These are phyloP conservation scores for Nicotiana undulata DNA, from an alignment of 257 asterid species.

Conservation along the genomic window DNA sequence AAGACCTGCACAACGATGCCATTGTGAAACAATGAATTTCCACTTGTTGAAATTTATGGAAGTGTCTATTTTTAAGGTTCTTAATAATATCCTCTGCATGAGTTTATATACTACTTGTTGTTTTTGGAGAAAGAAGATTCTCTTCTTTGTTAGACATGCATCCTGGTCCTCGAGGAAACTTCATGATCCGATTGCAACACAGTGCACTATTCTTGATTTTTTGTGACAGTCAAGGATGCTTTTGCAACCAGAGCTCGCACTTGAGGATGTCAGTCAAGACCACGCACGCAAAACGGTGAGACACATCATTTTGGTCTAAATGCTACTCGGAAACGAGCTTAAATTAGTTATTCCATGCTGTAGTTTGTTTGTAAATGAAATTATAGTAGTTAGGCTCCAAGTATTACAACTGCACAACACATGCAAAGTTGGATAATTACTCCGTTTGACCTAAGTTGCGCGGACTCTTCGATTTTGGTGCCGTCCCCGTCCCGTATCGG, in stretches of 20 bases:
- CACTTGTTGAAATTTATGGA: background rate
- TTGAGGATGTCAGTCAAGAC: constrained; percentile 98
- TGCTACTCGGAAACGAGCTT: background rate
- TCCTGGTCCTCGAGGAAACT: background rate
- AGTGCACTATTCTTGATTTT: background rate
- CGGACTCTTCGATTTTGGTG: too few relatives aligned
- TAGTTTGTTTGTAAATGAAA: background rate
- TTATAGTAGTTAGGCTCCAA: background rate
- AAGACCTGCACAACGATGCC: background rate
- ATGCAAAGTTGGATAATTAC: background rate
- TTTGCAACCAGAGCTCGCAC: constrained; percentile 82
- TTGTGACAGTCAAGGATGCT: constrained; percentile 88
- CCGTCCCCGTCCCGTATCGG: too few relatives aligned
- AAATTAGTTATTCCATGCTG: background rate
- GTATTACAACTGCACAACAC: background rate
- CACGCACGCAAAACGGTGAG: constrained; percentile 98
- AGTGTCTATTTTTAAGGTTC: background rate
- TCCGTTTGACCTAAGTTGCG: background rate
- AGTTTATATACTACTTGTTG: background rate
- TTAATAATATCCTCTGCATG: background rate
- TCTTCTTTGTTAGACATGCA: background rate
- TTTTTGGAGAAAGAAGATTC: background rate
- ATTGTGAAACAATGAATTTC: background rate
- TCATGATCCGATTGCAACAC: constrained; percentile 1
- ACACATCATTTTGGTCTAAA: constrained; percentile 2